Evolutionary conservation across 192 early-diverging fungal species (phyloP).

Genomic region (Backusella liffmaniae): DNA sequence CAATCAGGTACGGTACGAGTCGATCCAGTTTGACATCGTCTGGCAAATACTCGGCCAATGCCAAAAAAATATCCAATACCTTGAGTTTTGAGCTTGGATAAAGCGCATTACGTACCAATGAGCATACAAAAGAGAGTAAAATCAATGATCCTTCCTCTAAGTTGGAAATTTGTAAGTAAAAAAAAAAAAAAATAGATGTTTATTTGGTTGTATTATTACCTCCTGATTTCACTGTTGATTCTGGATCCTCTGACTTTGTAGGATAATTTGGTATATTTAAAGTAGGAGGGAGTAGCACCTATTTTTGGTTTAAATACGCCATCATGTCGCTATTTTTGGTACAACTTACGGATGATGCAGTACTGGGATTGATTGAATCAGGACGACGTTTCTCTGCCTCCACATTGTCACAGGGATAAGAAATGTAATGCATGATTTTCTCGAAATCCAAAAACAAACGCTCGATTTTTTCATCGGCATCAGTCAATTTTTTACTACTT

Average conservation of each 20-base stretch:
- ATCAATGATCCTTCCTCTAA: constrained; percentile 68
- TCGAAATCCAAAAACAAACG: constrained; percentile 73
- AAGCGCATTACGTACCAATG: constrained; percentile 65
- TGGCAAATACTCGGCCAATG: constrained; percentile 59
- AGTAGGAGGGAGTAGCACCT: constrained; percentile 23
- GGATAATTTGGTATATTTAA: constrained; percentile 34
- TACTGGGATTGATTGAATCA: constrained; percentile 20
- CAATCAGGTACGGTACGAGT: constrained; percentile 76
- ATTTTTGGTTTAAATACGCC: not conserved
- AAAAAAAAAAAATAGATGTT: not conserved
- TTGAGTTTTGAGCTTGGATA: constrained; percentile 70
- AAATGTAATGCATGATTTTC: constrained; percentile 60
- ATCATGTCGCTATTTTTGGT: not conserved
- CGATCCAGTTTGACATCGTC: constrained; percentile 77
- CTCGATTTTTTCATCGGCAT: constrained; percentile 78
- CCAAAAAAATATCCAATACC: constrained; percentile 74
- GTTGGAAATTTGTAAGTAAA: not conserved
- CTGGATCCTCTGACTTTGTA: not conserved
- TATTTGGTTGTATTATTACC: not conserved
- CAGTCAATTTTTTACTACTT: constrained; percentile 25
- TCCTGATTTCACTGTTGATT: constrained; percentile 2
- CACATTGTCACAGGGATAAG: constrained; percentile 30
- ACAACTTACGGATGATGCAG: constrained; percentile 22
- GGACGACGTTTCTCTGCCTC: constrained; percentile 1
- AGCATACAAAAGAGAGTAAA: constrained; percentile 65